Base-by-base conservation (phyloP, 768 basidiomycete species). In the Lactarius pseudohatsudake region DNA sequence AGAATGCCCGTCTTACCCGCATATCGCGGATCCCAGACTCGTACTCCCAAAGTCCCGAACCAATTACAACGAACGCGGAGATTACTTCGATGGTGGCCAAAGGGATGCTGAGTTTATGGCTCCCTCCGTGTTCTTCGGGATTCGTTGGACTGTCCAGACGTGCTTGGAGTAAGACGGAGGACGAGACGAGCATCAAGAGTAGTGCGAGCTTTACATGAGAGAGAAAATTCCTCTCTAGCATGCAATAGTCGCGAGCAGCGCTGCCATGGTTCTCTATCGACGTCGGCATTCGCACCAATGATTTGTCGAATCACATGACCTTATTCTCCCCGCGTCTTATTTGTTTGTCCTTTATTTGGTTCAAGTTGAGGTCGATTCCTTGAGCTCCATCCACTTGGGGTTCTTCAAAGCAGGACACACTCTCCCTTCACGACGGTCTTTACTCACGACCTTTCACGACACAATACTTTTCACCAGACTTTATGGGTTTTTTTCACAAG, bases 221-320 rank as follows among this genome's bases (percentile, higher is more conserved):
- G 38, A 92, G 79, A 59, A 90, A 77, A 70, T 92, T 91, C 60
- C 90, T 81, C 75, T 91, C 90, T 16, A 92, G 81, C 89, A 91
- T 90, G 75, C 84, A 87, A 67, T 85, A 90, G 73, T 92, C 90
- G 72, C 89, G 81, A n/a, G 88, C 87, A 7, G 79, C 79, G 69
- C 89, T 77, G 38, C 73, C 74, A 8, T 62, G 64, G 58, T 72
- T 75, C 34, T 72, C 62, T 7, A 72, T 57, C 43, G 59, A 57
- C 1, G 67, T 68, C 7, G 72, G 72, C 73, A 74, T 74, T 26
- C 41, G 40, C 40, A 20, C n/a, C 36, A 56, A 20, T 8, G 32
- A 5, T 18, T 20, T 34, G 32, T 34, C 57, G 1, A 15, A 57
- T 61, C 65, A 66, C 65, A 58, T 66, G 65, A 62, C 58, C 22